These are phyloP conservation scores for Colletotrichum sp. DNA, from an alignment of 2,329 filamentous ascomycete species.

Conservation along the genomic window DNA sequence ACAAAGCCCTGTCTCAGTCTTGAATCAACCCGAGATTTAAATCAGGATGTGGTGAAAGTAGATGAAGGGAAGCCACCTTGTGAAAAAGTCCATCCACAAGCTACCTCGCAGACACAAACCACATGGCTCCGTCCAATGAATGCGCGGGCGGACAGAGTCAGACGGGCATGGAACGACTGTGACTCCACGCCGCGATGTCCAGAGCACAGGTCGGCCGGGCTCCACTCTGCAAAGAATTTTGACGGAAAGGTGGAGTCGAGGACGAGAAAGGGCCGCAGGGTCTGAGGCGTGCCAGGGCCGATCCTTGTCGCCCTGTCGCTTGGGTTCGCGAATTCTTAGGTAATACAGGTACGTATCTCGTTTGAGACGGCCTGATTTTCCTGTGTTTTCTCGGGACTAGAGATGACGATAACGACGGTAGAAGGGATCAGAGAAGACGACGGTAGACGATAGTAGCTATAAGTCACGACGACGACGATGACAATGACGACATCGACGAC, in stretches of 20 bases:
- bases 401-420: background rate
- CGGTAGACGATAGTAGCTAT: background rate
- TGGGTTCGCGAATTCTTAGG: background rate
- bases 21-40: background rate
- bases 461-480: background rate
- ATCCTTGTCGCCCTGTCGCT: background rate
- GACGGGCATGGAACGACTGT: background rate
- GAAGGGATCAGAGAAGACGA: background rate
- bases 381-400: background rate
- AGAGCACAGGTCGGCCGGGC: background rate
- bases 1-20: slow-evolving; percentile 5
- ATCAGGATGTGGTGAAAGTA: background rate
- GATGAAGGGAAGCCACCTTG: background rate
- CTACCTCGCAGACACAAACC: background rate
- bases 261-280: background rate
- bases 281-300: background rate
- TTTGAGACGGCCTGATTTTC: background rate
- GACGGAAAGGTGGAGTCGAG: slow-evolving; percentile 15
- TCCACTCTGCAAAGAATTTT: slow-evolving; percentile 23
- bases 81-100: background rate
- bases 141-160: background rate
- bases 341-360: background rate
- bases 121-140: slow-evolving; percentile 3
- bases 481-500: background rate
- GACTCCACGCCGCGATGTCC: slow-evolving; percentile 15